A percentile compares a stretch with the other conserved stretches of the same genome.
Evolutionary conservation across 306 rosid species (phyloP).

Genomic region (Gastrolobium villosum): DNA sequence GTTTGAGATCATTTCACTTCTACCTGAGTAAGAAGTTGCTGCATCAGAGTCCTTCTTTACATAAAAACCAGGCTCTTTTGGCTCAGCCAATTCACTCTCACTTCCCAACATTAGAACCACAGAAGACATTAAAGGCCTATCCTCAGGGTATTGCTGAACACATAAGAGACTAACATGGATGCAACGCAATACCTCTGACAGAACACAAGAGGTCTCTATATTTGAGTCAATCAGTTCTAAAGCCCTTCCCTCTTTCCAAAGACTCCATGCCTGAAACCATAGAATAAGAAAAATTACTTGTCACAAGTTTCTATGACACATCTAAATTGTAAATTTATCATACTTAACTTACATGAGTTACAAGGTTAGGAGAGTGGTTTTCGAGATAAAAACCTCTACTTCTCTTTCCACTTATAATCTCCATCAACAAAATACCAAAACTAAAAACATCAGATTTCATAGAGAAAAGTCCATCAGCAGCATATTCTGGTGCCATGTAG

Average conservation of each 20-base stretch:
- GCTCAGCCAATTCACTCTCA: conserved; percentile 51
- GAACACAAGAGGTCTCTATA: conserved; percentile 35
- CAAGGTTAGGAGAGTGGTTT: conserved; percentile 49
- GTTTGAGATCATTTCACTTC: conserved; percentile 44
- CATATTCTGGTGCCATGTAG: conserved; percentile 75
- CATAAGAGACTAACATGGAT: conserved; percentile 66
- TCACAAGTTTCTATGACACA: neutral
- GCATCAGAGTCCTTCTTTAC: conserved; percentile 3
- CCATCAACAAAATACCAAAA: conserved; percentile 60
- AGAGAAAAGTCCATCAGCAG: conserved; percentile 55
- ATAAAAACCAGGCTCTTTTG: conserved; percentile 65
- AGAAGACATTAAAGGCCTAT: conserved; percentile 50
- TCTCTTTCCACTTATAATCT: conserved; percentile 68
- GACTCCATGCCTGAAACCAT: conserved; percentile 62
- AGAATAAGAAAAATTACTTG: neutral
- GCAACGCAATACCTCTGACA: conserved; percentile 54
- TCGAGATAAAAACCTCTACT: conserved; percentile 51
- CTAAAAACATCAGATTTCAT: conserved; percentile 54
- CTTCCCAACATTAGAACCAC: conserved; percentile 59
- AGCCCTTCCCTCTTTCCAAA: conserved; percentile 58
- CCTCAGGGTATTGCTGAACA: conserved; percentile 56
- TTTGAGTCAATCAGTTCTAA: conserved; percentile 55
- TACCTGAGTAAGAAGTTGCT: conserved; percentile 7
- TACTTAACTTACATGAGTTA: conserved; percentile 67
- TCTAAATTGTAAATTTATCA: neutral